Conservation (phyloP, 352 stramenopile species). For the Peronospora destructor region DNA sequence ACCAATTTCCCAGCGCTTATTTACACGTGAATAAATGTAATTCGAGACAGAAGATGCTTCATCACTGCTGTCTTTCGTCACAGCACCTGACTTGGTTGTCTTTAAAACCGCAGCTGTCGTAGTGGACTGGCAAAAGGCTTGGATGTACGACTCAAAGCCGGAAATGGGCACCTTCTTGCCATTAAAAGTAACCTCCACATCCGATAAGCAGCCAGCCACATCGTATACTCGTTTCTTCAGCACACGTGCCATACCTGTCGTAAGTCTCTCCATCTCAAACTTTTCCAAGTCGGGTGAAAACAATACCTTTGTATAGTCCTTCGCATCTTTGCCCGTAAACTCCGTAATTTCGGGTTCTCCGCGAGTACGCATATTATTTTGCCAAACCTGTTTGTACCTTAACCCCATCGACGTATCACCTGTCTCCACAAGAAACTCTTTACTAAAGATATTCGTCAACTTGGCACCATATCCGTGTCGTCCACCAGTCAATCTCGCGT, state of each 20-base stretch:
- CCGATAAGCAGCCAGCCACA: slow-evolving; percentile 93
- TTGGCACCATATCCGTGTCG: slow-evolving; percentile 94
- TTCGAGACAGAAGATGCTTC: slow-evolving; percentile 59
- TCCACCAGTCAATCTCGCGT: slow-evolving; percentile 94
- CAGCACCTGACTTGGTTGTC: background rate
- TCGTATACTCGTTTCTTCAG: slow-evolving; percentile 97
- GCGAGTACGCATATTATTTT: slow-evolving; percentile 94
- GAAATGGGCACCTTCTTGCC: slow-evolving; percentile 80
- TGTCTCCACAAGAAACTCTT: slow-evolving; percentile 98
- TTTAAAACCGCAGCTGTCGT: slow-evolving; percentile 16
- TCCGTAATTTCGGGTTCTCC: slow-evolving; percentile 80
- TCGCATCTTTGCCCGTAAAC: slow-evolving; percentile 65
- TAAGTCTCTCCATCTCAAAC: slow-evolving; percentile 95
- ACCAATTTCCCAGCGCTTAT: slow-evolving; percentile 94
- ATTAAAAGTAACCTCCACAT: slow-evolving; percentile 92
- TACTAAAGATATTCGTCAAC: slow-evolving; percentile 99
- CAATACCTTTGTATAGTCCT: slow-evolving; percentile 95
- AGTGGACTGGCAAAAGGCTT: slow-evolving; percentile 76
- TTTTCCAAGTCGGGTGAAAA: slow-evolving; percentile 95
- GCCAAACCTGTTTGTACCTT: slow-evolving; percentile 88
- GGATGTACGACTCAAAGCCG: slow-evolving; percentile 96
- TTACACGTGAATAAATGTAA: slow-evolving; percentile 90
- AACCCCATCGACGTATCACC: slow-evolving; percentile 84
- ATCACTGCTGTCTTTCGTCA: slow-evolving; percentile 31
- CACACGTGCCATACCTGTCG: slow-evolving; percentile 89